Evolutionary conservation across 306 rosid species (phyloP).

Genomic region (Inga leiocalycina): DNA sequence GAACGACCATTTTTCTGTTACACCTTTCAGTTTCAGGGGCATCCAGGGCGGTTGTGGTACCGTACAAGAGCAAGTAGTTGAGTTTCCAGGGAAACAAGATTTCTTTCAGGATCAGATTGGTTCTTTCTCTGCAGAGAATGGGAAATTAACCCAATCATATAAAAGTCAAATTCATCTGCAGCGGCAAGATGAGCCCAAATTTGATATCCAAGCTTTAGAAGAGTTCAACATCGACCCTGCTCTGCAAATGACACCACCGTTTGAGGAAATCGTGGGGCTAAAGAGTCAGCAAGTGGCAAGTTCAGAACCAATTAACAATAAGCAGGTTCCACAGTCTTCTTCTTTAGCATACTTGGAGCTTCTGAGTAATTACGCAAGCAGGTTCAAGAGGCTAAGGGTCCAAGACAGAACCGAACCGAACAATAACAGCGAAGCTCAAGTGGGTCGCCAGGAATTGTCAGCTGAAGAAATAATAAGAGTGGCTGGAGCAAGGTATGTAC

Average conservation of each 20-base stretch:
- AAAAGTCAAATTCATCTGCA: slow-evolving; percentile 36
- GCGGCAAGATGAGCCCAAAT: slow-evolving; percentile 31
- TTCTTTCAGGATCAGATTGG: slow-evolving; percentile 34
- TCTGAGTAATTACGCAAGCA: slow-evolving; percentile 48
- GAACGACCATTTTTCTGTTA: slow-evolving; percentile 35
- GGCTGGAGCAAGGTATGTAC: slow-evolving; percentile 75
- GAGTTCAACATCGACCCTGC: slow-evolving; percentile 36
- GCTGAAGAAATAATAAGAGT: slow-evolving; percentile 66
- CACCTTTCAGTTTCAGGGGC: slow-evolving; percentile 46
- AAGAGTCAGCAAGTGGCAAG: slow-evolving; percentile 1
- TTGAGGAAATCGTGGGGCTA: slow-evolving; percentile 14
- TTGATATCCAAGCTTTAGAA: slow-evolving; percentile 34
- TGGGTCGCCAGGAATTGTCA: slow-evolving; percentile 46
- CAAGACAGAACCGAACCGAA: slow-evolving; percentile 17
- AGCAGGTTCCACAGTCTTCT: slow-evolving; percentile 27
- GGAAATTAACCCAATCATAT: slow-evolving; percentile 22
- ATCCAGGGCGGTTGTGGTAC: slow-evolving; percentile 32
- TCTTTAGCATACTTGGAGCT: slow-evolving; percentile 54
- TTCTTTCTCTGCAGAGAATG: slow-evolving; percentile 25
- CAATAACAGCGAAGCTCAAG: background rate
- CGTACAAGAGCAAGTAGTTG: slow-evolving; percentile 23
- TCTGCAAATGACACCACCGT: slow-evolving; percentile 35
- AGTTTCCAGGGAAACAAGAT: slow-evolving; percentile 21
- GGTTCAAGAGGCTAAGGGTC: slow-evolving; percentile 48
- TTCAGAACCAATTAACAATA: slow-evolving; percentile 26